phyloP scores from a whole-genome alignment of 768 basidiomycete genomes.

The Phaeotremella fagi region DNA sequence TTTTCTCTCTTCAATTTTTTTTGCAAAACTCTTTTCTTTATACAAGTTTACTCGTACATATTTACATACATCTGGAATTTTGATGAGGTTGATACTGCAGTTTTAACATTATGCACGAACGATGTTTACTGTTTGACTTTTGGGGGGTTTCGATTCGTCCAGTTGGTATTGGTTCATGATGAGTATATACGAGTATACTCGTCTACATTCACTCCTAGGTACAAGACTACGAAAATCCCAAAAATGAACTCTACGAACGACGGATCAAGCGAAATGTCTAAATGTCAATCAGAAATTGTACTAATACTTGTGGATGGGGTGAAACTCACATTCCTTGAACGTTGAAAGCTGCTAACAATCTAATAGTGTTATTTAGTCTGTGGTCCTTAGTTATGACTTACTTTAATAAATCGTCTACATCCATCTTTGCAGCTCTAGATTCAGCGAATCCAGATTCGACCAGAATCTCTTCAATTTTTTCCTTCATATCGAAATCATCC shows the following conservation, averaged over 20 bases:
- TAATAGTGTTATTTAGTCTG: conserved; percentile 4
- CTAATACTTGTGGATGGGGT: not conserved
- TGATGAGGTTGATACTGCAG: no score
- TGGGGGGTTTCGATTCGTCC: no score
- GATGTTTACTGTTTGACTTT: no score
- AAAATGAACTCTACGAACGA: no score
- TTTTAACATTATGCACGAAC: no score
- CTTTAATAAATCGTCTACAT: conserved; percentile 85
- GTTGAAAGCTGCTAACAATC: conserved; percentile 46
- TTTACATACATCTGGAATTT: no score
- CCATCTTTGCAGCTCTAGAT: conserved; percentile 85
- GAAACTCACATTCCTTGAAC: conserved; percentile 40
- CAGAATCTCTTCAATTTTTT: conserved; percentile 67
- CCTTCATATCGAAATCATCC: conserved; percentile 65
- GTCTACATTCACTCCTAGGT: not conserved
- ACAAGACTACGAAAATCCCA: not conserved
- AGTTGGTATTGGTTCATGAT: not conserved
- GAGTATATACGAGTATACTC: not conserved
- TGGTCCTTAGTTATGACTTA: conserved; percentile 49
- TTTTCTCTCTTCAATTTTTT: no score
- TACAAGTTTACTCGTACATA: no score
- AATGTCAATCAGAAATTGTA: not conserved
- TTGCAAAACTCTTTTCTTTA: no score
- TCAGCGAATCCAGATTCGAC: conserved; percentile 67
- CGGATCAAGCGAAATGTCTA: not conserved